Base-by-base conservation (phyloP, 169 alveolate genomes). In the Plasmodium relictum region DNA sequence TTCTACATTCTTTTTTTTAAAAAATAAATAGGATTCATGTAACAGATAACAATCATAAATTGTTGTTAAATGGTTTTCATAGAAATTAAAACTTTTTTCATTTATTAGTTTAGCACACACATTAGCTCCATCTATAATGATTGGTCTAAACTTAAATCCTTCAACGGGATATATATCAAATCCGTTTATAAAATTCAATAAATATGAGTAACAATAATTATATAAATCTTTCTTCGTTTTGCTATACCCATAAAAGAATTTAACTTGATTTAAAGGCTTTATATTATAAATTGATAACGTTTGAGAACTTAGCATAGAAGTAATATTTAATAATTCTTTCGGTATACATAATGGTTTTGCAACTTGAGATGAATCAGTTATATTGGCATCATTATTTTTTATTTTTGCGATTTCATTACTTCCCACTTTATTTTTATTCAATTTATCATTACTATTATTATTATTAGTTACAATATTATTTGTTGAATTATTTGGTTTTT, bases 121-220 rank as follows among this genome's bases (percentile, higher is more conserved):
- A 65, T 80, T 80, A 66, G 90, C 90, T n/a, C 90, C 90, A 54
- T 80, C 90, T 12, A 80, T 80, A 22, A 80, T 56, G 22, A 80
- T 68, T 16, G 73, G 24, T 80, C 90, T 24, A 56, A 65, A 80
- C n/a, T 80, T 80, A 7, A 39, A 80, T 6, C 90, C 90, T 58
- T 68, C 78, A 37, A 80, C 39, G 7, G 90, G 90, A 12, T 65
- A 42, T 37, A 80, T 24, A 52, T 80, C 83, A 66, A 48, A 66
- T 6, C 90, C 90, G 26, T 68, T 12, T 56, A 39, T 54, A 16
- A 80, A 50, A 22, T 70, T 8, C 3, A 66, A 18, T 24, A 80
- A 37, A 41, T 80, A 80, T 41, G 90, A 69, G 37, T 80, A 80
- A 44, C 78, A 80, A 20, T 80, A 65, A 56, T 80, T 68, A 58